Percentiles rank a stretch among this genome's conserved stretches.
Evolutionary conservation across 1,284 basidiomycete genomes (phyloP).

Genomic region (Heliocybe sulcata): DNA sequence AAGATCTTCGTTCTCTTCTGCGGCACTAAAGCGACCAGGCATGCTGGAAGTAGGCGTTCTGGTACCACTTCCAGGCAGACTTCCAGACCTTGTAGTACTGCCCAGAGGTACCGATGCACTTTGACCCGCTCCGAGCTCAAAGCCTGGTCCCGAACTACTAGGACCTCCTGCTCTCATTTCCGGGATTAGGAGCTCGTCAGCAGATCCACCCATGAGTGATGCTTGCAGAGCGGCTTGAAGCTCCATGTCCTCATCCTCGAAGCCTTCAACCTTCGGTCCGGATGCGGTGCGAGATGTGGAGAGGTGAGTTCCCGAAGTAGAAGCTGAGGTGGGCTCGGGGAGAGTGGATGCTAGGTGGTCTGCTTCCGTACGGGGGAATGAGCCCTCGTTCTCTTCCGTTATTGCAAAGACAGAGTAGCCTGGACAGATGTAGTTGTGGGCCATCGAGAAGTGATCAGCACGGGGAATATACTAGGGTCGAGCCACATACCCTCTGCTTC

Average conservation of each 20-base stretch:
- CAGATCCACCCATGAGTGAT: conserved; percentile 38
- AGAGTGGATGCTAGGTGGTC: conserved; percentile 58
- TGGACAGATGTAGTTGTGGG: conserved; percentile 18
- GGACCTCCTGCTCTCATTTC: background rate
- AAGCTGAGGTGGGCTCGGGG: conserved; percentile 37
- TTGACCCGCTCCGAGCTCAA: background rate
- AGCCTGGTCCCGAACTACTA: background rate
- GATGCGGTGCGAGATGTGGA: conserved; percentile 5
- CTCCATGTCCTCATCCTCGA: conserved; percentile 84
- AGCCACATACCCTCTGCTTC: conserved; percentile 61
- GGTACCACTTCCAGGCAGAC: conserved; percentile 11
- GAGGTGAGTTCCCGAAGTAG: conserved; percentile 7
- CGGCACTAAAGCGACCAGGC: background rate
- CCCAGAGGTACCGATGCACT: background rate
- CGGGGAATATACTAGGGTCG: background rate
- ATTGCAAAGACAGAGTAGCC: conserved; percentile 90
- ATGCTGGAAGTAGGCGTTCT: conserved; percentile 10
- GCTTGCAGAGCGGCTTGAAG: conserved; percentile 83
- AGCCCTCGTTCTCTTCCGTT: conserved; percentile 36
- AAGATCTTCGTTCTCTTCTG: conserved; percentile 1
- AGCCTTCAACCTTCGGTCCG: conserved; percentile 21
- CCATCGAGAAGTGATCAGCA: background rate
- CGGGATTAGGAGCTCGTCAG: conserved; percentile 1
- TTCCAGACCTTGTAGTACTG: background rate
- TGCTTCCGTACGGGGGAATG: conserved; percentile 56